Evolutionary conservation across 192 early-diverging fungal species (phyloP), one percentile per base, ranked within the genome.

Genomic region (Podila clonocystis): DNA sequence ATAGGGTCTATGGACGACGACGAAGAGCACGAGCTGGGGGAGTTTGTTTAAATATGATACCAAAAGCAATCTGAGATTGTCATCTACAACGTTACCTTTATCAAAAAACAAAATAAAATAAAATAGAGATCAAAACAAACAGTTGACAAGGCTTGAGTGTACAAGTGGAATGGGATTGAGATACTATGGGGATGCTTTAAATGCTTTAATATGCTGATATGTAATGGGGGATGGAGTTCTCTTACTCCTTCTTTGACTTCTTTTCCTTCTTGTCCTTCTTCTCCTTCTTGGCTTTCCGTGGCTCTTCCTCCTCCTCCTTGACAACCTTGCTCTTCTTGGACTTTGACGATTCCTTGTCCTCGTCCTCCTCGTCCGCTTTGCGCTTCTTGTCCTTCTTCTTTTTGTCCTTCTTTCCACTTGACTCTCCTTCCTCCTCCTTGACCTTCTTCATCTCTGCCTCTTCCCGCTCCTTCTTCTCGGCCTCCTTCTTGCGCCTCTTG

Each of bases 401-500:
- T 55, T 62, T 58, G 61, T 63, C 55, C 74, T 66, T 78, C n/a
- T 36, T 69, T 4, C 17, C 19, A 29, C 20, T 61, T 19, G 12
- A 24, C 11, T 55, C 59, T 11, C 60, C 29, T 17, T 58, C 82
- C 6, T 50, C 58, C 63, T 76, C 52, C 29, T 84, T 57, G 24
- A n/a, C 24, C 64, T 73, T 66, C 65, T 49, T 26, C 3, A 38
- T 29, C 30, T 34, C 38, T 20, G 63, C 58, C 75, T 85, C 85
- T 52, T 84, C 84, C 33, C 72, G 60, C 70, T 80, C 80, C 26
- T 69, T 65, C 55, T 76, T 78, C 52, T 70, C 67, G 24, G 58
- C 52, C 45, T 76, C 66, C 52, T 63, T 70, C 65, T 73, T 52
- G 20, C 82, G 75, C 52, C 85, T 84, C 79, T 87, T 86, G 50